A percentile compares a stretch with the other conserved stretches of the same genome.
Conservation (phyloP, 1,284 basidiomycete genomes). For the Cryptococcus neoformans region DNA sequence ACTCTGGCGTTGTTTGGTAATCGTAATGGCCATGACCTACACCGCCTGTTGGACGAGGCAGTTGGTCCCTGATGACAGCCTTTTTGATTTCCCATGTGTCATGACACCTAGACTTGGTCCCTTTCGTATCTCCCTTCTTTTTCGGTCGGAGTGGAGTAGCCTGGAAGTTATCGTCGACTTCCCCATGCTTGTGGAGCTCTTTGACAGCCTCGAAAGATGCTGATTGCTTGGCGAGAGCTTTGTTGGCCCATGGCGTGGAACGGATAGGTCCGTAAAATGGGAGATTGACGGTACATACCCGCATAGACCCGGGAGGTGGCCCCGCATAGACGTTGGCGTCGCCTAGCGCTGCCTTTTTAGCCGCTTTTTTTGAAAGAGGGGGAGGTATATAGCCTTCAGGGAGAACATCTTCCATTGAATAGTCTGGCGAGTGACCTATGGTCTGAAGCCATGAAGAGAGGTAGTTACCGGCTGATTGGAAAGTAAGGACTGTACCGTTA, state of each 20-base stretch:
- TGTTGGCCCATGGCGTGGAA: conserved; percentile 8
- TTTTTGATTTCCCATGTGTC: conserved; percentile 5
- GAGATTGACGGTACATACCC: conserved; percentile 9
- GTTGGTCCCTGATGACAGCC: conserved; percentile 1
- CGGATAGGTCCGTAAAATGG: conserved; percentile 2
- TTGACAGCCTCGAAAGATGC: conserved; percentile 12
- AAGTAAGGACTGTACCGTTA: conserved; percentile 7
- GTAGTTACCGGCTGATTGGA: conserved; percentile 7
- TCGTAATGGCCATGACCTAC: conserved; percentile 6
- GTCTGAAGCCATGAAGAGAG: conserved; percentile 8
- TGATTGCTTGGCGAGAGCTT: conserved; percentile 10
- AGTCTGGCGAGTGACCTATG: conserved; percentile 1
- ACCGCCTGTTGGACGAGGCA: conserved; percentile 2
- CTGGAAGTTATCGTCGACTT: conserved; percentile 6
- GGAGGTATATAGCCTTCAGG: background rate
- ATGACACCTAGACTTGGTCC: conserved; percentile 3
- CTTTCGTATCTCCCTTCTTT: background rate
- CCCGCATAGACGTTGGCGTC: background rate
- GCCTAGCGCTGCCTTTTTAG: background rate
- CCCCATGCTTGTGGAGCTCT: conserved; percentile 1
- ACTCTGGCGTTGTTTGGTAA: conserved; percentile 10
- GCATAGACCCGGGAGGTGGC: conserved; percentile 4
- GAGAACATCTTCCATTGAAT: conserved; percentile 3
- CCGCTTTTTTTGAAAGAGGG: background rate
- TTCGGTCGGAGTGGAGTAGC: conserved; percentile 2